Conservation (phyloP, 805 yeast genomes). For the Monosporozyma unispora region DNA sequence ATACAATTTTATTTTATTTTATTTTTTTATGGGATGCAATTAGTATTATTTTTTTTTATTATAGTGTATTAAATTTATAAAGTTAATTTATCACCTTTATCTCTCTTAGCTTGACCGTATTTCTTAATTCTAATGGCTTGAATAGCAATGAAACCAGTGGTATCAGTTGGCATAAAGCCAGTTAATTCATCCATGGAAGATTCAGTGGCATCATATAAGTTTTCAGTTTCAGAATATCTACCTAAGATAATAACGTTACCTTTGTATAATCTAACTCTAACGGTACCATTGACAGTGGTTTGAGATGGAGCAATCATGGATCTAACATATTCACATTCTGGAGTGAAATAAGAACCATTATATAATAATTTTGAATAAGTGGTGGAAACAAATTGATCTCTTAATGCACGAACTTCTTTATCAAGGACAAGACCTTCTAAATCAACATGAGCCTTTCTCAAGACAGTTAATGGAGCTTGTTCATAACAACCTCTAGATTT, state of each 20-base stretch:
- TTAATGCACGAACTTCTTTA: slow-evolving; percentile 93
- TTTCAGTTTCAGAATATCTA: slow-evolving; percentile 91
- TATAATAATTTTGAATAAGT: slow-evolving; percentile 82
- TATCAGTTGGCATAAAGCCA: slow-evolving; percentile 94
- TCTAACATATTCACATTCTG: slow-evolving; percentile 95
- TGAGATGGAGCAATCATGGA: slow-evolving; percentile 92
- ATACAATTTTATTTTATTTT: no score
- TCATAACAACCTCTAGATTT: slow-evolving; percentile 99
- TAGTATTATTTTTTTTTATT: no score
- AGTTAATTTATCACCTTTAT: slow-evolving; percentile 46
- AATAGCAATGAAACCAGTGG: slow-evolving; percentile 94
- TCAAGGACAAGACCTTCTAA: slow-evolving; percentile 94
- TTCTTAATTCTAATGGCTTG: slow-evolving; percentile 98
- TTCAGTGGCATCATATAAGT: slow-evolving; percentile 94
- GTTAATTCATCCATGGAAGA: slow-evolving; percentile 99
- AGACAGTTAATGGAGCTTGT: slow-evolving; percentile 94
- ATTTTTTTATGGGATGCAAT: no score
- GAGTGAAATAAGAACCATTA: slow-evolving; percentile 97
- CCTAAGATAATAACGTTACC: slow-evolving; percentile 80
- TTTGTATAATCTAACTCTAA: slow-evolving; percentile 88
- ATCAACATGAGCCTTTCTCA: slow-evolving; percentile 91
- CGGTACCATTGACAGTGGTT: slow-evolving; percentile 90
- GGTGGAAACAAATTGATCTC: slow-evolving; percentile 94
- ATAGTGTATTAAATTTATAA: no score
- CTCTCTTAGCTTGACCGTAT: slow-evolving; percentile 92